Evolutionary conservation across 1,284 basidiomycete genomes (phyloP).

Genomic region (Termitomyces sp.): DNA sequence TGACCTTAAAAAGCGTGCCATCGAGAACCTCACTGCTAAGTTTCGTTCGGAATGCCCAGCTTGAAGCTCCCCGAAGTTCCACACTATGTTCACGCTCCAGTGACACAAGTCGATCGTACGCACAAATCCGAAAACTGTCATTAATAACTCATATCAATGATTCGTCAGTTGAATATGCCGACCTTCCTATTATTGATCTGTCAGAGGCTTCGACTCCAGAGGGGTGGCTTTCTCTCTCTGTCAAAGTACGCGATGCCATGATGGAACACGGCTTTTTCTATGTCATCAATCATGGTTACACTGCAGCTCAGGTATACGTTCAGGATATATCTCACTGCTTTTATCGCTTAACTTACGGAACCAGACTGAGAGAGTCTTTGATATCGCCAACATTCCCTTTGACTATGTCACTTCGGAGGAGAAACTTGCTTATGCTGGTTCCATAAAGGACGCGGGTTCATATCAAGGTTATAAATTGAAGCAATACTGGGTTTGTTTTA

Average conservation of each 20-base stretch:
- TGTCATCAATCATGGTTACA: constrained; percentile 54
- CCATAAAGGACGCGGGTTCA: constrained; percentile 46
- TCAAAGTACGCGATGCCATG: constrained; percentile 53
- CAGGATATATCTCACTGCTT: neutral
- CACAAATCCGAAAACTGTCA: constrained; percentile 8
- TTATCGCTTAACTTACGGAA: neutral
- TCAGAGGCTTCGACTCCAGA: constrained; percentile 44
- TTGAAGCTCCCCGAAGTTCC: constrained; percentile 25
- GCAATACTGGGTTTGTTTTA: constrained; percentile 45
- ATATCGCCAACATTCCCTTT: constrained; percentile 62
- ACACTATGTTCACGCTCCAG: constrained; percentile 33
- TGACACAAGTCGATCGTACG: constrained; percentile 33
- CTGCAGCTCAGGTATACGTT: constrained; percentile 35
- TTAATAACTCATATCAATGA: too few relatives aligned
- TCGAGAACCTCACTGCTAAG: neutral
- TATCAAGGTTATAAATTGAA: constrained; percentile 58
- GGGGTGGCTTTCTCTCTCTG: constrained; percentile 42
- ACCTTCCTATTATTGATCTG: constrained; percentile 62
- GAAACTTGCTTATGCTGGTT: constrained; percentile 47
- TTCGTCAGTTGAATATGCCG: constrained; percentile 57
- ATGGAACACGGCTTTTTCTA: constrained; percentile 60
- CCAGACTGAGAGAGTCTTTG: constrained; percentile 53
- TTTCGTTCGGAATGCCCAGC: constrained; percentile 12
- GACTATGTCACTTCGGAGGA: constrained; percentile 48
- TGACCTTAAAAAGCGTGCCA: neutral